Evolutionary conservation across 768 basidiomycete species (phyloP).

Genomic region (Pulveroboletus frians): DNA sequence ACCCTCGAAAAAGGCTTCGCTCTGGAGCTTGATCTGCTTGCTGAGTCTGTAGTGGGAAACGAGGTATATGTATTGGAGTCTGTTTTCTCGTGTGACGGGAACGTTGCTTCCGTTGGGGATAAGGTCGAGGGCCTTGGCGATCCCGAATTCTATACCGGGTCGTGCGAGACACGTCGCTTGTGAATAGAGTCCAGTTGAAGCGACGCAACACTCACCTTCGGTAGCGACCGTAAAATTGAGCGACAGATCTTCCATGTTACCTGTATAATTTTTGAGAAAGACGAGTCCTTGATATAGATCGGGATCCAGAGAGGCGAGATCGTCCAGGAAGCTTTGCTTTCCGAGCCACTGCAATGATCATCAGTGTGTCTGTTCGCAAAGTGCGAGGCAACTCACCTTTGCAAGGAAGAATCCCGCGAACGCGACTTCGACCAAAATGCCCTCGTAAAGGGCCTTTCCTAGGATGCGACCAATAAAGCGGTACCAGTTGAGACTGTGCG

Average conservation of each 20-base stretch:
- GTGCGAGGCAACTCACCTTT: slow-evolving; percentile 44
- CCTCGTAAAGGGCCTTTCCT: slow-evolving; percentile 95
- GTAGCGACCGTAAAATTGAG: slow-evolving; percentile 85
- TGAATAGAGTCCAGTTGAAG: background rate
- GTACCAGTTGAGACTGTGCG: slow-evolving; percentile 87
- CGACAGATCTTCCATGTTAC: slow-evolving; percentile 81
- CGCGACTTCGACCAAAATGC: slow-evolving; percentile 89
- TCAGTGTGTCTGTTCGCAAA: background rate
- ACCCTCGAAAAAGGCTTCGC: slow-evolving; percentile 86
- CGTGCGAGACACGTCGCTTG: background rate
- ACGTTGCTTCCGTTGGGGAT: slow-evolving; percentile 78
- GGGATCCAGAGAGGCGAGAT: slow-evolving; percentile 85
- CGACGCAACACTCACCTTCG: slow-evolving; percentile 55
- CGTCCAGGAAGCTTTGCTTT: slow-evolving; percentile 87
- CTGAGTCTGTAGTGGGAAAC: slow-evolving; percentile 86
- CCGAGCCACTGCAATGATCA: slow-evolving; percentile 71
- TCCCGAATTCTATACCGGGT: slow-evolving; percentile 64
- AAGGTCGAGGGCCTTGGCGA: slow-evolving; percentile 69
- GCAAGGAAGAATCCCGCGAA: slow-evolving; percentile 95
- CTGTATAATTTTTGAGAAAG: slow-evolving; percentile 88
- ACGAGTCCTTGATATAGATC: slow-evolving; percentile 90
- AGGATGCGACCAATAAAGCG: slow-evolving; percentile 89
- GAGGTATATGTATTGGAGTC: slow-evolving; percentile 84
- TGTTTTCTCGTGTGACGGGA: slow-evolving; percentile 83
- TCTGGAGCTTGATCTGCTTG: slow-evolving; percentile 82